phyloP scores from a whole-genome alignment of 2,329 filamentous ascomycete genomes.

The Fusarium globosum region DNA sequence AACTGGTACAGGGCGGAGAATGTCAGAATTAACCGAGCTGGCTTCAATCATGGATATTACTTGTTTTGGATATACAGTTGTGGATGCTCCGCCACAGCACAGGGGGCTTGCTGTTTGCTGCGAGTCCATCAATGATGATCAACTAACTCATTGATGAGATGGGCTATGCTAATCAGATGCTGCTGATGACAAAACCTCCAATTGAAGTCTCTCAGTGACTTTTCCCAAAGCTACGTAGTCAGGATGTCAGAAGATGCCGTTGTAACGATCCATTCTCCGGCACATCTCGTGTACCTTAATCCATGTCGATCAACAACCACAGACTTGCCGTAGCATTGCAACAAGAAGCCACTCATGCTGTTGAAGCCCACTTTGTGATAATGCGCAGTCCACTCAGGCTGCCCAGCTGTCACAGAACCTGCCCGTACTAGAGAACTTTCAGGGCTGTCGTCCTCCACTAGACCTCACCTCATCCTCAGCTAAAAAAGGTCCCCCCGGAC shows the following conservation, averaged over 20 bases:
- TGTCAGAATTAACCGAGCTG: conserved; percentile 18
- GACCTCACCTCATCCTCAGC: conserved; percentile 36
- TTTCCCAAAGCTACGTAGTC: conserved; percentile 1
- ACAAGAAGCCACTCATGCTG: not conserved
- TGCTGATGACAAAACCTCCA: conserved; percentile 9
- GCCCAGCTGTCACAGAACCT: conserved; percentile 9
- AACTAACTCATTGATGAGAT: conserved; percentile 18
- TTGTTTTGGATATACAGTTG: conserved; percentile 24
- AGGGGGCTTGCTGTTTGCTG: conserved; percentile 10
- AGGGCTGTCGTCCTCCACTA: conserved; percentile 26
- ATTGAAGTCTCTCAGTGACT: conserved; percentile 17
- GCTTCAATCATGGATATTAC: conserved; percentile 11
- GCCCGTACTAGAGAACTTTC: not conserved
- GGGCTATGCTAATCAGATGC: conserved; percentile 20
- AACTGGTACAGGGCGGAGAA: conserved; percentile 16
- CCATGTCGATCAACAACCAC: conserved; percentile 6
- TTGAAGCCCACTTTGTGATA: not conserved
- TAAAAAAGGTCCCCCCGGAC: conserved; percentile 32
- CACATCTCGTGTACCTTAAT: conserved; percentile 17
- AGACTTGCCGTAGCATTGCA: not conserved
- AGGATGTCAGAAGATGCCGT: conserved; percentile 1
- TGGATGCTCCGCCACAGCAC: conserved; percentile 30
- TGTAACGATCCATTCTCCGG: conserved; percentile 25
- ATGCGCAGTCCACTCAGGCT: not conserved
- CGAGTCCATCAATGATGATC: not conserved